Base-by-base conservation (phyloP, 164 flowering plant genomes). In the Annona cherimola region DNA sequence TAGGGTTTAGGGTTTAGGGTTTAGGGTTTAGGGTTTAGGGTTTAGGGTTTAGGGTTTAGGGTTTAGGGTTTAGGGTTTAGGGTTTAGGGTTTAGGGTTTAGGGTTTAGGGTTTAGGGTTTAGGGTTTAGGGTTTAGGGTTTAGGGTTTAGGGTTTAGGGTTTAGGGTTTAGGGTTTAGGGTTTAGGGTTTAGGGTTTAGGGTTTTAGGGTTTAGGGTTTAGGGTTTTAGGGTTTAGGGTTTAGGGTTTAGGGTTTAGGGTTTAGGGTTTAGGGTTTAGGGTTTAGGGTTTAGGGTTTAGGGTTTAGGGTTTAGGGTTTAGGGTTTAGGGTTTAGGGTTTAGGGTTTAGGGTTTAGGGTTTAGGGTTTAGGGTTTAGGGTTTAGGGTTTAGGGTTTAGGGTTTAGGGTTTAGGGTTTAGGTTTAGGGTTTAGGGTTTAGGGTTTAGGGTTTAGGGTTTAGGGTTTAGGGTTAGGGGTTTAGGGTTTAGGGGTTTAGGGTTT, bases 91-190 rank as follows among this genome's bases (percentile, higher is more conserved):
- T 59, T 3, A 11, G 61, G 61, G 4, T 59, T 59, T 3, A 11
- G 61, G 61, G 4, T 59, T 59, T 4, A 3, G 19, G 61, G 4
- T 59, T 59, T 40, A 41, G 67, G 67, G 67, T 63, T 63, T 40
- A 63, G 44, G 44, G 67, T 63, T 63, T 63, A 63, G 67, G 67
- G 67, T 63, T 18, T 20, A 63, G 67, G 67, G 67, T 40, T n/a
- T n/a, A n/a, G n/a, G n/a, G 3, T 3, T 63, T 63, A 63, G 50
- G 50, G 50, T 45, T 45, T 45, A 4, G 9, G 50, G 50, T 2
- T 59, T 59, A 59, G 62, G 62, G 62, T 59, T 59, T 59, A 12
- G 62, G 62, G 62, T 59, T 59, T 62, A 62, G 65, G 65, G 65
- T 62, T 4, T 26, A 26, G 35, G 35, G 35, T 26, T 62, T 26